Base-by-base conservation (phyloP, 495 filamentous ascomycete genomes). In the Podospora comata region DNA sequence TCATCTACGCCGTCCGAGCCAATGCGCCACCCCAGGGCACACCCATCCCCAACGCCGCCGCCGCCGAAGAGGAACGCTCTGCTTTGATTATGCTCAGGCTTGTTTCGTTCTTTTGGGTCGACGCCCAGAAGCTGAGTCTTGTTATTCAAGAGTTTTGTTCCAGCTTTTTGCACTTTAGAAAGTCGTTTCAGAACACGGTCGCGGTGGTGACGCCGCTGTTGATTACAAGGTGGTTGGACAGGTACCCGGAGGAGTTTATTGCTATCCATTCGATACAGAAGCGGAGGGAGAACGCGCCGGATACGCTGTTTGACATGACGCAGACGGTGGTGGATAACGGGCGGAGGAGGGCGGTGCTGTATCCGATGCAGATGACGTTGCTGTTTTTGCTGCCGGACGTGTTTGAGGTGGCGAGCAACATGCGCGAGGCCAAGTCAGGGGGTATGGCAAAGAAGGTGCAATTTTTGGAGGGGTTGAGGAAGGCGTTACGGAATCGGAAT, bases 231-330 rank as follows among this genome's bases (percentile, higher is more conserved):
- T 90, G 87, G 87, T 80, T 90, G 44, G 87, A 89, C 68, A 80
- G 84, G 11, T 86, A 86, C 68, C 87, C 87, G 13, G 75, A 77
- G 18, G 87, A 90, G 75, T 89, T 89, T 73, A 82, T 88, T 53
- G 79, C 82, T 57, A 75, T 90, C 65, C 87, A 89, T 74, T 77
- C 77, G 34, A 78, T 81, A 58, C 84, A 85, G 67, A 85, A 81
- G 73, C 82, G 84, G 69, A 80, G 88, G 39, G 87, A 90, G 68
- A 85, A 79, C 53, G 85, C 85, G 4, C 85, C 87, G 16, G 87
- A 90, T 71, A 86, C 85, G 3, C 80, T 90, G 9, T 89, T 89
- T 60, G 87, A 90, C 65, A 88, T 89, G 82, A 82, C 87, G 2
- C 80, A 82, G 55, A 84, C 85, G 5, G 77, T 88, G 39, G 75